Conservation (phyloP, 1,139 yeast genomes). For the Suhomyces chickasaworum region DNA sequence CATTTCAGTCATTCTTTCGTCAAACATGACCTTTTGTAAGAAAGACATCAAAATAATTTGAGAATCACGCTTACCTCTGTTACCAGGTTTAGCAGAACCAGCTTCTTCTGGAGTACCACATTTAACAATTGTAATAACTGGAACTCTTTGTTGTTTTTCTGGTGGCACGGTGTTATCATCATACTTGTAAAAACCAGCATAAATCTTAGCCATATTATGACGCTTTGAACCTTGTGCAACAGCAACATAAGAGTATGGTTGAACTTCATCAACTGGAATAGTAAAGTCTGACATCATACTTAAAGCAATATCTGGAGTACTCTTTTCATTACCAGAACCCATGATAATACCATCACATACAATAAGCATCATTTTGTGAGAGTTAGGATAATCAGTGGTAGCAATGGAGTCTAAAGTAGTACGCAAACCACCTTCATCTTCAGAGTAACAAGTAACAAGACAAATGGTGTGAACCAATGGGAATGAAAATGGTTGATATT, state of each 20-base stretch:
- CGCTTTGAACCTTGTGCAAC: constrained; percentile 92
- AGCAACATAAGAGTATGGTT: constrained; percentile 85
- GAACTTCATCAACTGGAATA: constrained; percentile 69
- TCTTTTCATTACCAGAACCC: constrained; percentile 84
- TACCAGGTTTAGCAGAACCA: constrained; percentile 85
- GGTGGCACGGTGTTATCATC: constrained; percentile 70
- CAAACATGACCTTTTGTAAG: constrained; percentile 86
- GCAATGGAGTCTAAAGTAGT: constrained; percentile 89
- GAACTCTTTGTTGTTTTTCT: constrained; percentile 87
- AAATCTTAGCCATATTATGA: constrained; percentile 96
- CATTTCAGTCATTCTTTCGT: constrained; percentile 94
- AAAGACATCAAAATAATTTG: constrained; percentile 93
- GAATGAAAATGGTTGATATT: constrained; percentile 82
- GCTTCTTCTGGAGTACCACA: constrained; percentile 92
- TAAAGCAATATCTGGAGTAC: constrained; percentile 88
- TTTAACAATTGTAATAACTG: constrained; percentile 79
- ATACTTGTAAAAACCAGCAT: constrained; percentile 86
- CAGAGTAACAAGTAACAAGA: constrained; percentile 93
- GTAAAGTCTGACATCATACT: constrained; percentile 86
- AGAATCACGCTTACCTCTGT: constrained; percentile 97
- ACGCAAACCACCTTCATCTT: constrained; percentile 82
- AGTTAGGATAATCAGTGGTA: constrained; percentile 91
- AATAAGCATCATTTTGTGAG: constrained; percentile 82
- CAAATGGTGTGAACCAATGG: constrained; percentile 86
- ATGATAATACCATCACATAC: constrained; percentile 93